Base-by-base conservation (phyloP, 2,329 filamentous ascomycete species). In the Endoconidiophora polonica region DNA sequence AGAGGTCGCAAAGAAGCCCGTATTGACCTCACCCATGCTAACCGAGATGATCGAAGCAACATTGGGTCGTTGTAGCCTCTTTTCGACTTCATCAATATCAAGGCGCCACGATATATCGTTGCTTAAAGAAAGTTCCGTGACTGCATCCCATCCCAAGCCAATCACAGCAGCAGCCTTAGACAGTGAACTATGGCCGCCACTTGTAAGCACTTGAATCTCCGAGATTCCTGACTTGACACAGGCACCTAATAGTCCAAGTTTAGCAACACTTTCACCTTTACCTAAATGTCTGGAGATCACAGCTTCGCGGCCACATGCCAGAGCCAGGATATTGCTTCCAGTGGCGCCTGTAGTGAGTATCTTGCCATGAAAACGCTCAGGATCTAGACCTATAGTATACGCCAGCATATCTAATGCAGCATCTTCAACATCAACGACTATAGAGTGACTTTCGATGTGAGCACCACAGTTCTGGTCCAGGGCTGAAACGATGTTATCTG, bases 1-100 rank as follows among this genome's bases (percentile, higher is more conserved):
- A 71, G 83, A 24, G 18, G 65, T 56, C 3, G 85, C 81, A 61
- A 87, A 95, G 4, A 79, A 70, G 0, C 88, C 87, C 0, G 87
- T 93, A 58, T 96, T 95, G 24, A 95, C 86, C 65, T 96, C 90
- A 1, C 85, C 85, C 4, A 81, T 83, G 40, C 86, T 88, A n/a
- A 94, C 66, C 3, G 74, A 78, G 37, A 95, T 76, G 54, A 95
- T 85, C 46, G 73, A 83, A n/a, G 74, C 83, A 10, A 74, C 71
- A 2, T 72, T 72, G 0, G 57, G 56, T 36, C 61, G 64, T 51
- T 56, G 60, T 14, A 93, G 66, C 51, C 77, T 71, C 43, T 62
- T 62, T 61, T 86, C 78, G 2, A 94, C 66, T 2, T 67, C 67
- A 2, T 70, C 68, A 4, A 94, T 58, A 57, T 94, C 78, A 55